Evolutionary conservation across 2,329 filamentous ascomycete genomes (phyloP).

Genomic region (Hypocreales sp.): DNA sequence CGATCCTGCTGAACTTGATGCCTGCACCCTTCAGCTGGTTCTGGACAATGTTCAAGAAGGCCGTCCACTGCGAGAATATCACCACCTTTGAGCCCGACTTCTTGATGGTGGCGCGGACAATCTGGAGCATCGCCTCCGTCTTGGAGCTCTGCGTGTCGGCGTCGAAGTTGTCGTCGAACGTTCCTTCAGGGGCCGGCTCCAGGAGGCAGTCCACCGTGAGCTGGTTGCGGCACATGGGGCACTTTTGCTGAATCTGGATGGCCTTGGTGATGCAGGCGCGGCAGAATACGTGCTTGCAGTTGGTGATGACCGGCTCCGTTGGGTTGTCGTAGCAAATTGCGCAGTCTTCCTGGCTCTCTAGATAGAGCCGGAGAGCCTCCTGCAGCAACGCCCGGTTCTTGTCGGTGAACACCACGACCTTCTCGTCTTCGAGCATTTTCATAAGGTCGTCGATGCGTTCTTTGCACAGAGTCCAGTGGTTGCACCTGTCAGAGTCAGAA

Average conservation of each 20-base stretch:
- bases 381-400: conserved; percentile 62
- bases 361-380: conserved; percentile 57
- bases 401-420: conserved; percentile 52
- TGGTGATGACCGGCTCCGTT: conserved; percentile 63
- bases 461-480: conserved; percentile 74
- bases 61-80: conserved; percentile 66
- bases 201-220: conserved; percentile 46
- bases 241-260: conserved; percentile 62
- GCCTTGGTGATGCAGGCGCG: conserved; percentile 56
- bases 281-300: conserved; percentile 73
- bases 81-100: conserved; percentile 53
- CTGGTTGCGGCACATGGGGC: conserved; percentile 66
- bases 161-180: conserved; percentile 37
- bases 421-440: conserved; percentile 49
- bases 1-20: conserved; percentile 55
- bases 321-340: conserved; percentile 64
- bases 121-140: conserved; percentile 62
- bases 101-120: conserved; percentile 53
- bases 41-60: conserved; percentile 58
- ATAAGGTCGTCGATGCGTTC: conserved; percentile 60
- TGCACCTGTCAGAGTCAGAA: conserved; percentile 35
- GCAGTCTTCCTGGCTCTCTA: conserved; percentile 73
- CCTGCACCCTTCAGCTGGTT: conserved; percentile 44
- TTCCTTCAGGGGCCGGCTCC: conserved; percentile 44
- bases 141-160: conserved; percentile 60